These are phyloP conservation scores for Pterocarpus santalinus DNA, from an alignment of 306 rosid species.

Conservation along the genomic window DNA sequence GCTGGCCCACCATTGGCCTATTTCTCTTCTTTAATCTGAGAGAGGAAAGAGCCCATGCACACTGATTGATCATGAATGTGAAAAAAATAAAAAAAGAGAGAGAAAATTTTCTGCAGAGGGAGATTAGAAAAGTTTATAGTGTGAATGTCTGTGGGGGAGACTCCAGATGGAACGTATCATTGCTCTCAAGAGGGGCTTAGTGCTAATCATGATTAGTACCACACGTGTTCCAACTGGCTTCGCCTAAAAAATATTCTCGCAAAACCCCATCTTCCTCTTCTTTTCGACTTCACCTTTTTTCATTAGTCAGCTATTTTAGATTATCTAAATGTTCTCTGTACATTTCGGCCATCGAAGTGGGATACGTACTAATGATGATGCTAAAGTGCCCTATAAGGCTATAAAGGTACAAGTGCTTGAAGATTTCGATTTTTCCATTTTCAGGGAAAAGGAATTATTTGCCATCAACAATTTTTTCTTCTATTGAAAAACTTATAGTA, in stretches of 20 bases:
- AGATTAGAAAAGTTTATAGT: constrained; percentile 35
- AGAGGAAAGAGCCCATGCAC: constrained; percentile 47
- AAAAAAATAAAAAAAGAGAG: not conserved
- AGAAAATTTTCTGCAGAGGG: not conserved
- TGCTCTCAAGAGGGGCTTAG: constrained; percentile 61
- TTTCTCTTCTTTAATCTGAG: constrained; percentile 42
- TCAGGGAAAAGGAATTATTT: not conserved
- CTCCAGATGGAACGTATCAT: constrained; percentile 73
- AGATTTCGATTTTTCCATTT: not conserved
- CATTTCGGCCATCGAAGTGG: constrained; percentile 40
- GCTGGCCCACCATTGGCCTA: constrained; percentile 60
- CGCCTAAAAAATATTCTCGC: constrained; percentile 41
- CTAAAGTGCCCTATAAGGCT: constrained; percentile 48
- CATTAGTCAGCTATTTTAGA: constrained; percentile 28
- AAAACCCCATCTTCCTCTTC: constrained; percentile 24
- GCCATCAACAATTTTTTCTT: not conserved
- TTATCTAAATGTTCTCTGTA: constrained; percentile 16
- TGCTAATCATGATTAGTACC: constrained; percentile 93
- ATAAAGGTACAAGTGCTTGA: constrained; percentile 32
- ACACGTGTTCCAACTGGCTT: constrained; percentile 92
- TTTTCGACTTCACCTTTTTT: constrained; percentile 40
- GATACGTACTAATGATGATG: constrained; percentile 54
- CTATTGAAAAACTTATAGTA: not conserved
- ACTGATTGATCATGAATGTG: constrained; percentile 43
- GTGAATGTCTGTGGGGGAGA: constrained; percentile 60